These are phyloP conservation scores for Brettanomyces custersianus DNA, from an alignment of 805 yeast genomes.

Conservation along the genomic window DNA sequence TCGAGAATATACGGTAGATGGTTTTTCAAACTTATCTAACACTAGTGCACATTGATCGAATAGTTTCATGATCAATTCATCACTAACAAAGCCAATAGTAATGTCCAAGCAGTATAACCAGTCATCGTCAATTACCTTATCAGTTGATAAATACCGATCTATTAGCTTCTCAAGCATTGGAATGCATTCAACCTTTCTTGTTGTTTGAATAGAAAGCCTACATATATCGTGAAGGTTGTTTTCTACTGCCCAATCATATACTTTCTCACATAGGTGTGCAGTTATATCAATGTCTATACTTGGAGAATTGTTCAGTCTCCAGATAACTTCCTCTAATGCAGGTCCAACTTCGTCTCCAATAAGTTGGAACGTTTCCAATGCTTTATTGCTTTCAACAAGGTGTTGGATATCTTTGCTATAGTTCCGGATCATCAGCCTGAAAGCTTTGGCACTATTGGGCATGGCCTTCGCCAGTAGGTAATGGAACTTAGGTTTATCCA, in stretches of 20 bases:
- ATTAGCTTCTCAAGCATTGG: not conserved
- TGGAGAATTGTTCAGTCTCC: constrained; percentile 1
- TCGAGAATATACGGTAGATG: not conserved
- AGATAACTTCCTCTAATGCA: not conserved
- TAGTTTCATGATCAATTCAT: not conserved
- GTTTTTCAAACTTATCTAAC: not conserved
- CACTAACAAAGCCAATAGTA: not conserved
- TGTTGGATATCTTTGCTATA: not conserved
- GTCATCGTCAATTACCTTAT: not conserved
- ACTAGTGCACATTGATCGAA: not conserved
- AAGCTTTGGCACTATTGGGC: not conserved
- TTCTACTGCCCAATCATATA: too few species aligned
- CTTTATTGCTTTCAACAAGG: not conserved
- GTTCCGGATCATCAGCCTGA: not conserved
- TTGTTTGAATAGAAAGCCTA: not conserved
- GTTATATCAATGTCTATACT: too few species aligned
- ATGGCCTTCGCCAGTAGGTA: not conserved
- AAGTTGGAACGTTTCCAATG: not conserved
- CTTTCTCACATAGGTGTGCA: too few species aligned
- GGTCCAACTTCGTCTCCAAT: not conserved
- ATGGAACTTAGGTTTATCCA: not conserved
- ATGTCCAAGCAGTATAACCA: not conserved
- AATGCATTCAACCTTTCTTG: not conserved
- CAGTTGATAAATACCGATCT: not conserved
- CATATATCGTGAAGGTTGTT: too few species aligned